Percentiles rank a stretch among this genome's conserved stretches.
phyloP scores from a whole-genome alignment of 1,139 yeast genomes.

The Pneumocystis wakefieldiae region DNA sequence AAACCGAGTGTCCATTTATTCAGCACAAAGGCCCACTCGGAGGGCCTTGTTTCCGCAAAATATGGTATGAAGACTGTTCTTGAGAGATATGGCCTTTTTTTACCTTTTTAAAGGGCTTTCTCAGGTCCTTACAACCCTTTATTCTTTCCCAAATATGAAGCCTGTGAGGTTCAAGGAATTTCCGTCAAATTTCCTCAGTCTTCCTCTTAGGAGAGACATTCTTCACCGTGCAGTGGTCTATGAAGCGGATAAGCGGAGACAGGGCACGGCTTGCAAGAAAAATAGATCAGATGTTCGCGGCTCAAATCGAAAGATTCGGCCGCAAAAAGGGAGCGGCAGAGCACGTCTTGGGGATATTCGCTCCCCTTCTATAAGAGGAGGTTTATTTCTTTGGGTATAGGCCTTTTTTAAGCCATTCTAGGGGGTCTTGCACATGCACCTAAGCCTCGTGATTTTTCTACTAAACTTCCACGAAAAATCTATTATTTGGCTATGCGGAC shows the following conservation, averaged over 20 bases:
- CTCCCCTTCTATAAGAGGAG: slow-evolving; percentile 81
- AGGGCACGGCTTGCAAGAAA: slow-evolving; percentile 53
- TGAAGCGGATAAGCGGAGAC: slow-evolving; percentile 82
- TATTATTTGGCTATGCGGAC: slow-evolving; percentile 63
- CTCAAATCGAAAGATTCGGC: slow-evolving; percentile 66
- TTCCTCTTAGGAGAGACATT: slow-evolving; percentile 74
- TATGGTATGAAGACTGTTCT: not conserved
- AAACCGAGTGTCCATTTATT: not conserved
- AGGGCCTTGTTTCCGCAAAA: not conserved
- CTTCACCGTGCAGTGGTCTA: slow-evolving; percentile 88
- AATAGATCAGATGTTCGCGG: slow-evolving; percentile 78
- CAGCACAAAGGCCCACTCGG: not conserved
- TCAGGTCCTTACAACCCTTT: slow-evolving; percentile 30
- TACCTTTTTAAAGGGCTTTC: slow-evolving; percentile 30
- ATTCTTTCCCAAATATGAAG: slow-evolving; percentile 78
- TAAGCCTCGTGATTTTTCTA: slow-evolving; percentile 74
- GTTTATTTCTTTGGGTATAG: not conserved
- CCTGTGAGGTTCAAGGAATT: slow-evolving; percentile 67
- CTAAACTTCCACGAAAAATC: slow-evolving; percentile 61
- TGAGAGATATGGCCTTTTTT: not conserved
- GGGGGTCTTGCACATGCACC: slow-evolving; percentile 80
- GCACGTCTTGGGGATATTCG: slow-evolving; percentile 96
- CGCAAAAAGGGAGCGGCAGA: slow-evolving; percentile 87
- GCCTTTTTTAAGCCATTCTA: not conserved
- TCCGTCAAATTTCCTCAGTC: slow-evolving; percentile 49